These are phyloP conservation scores for Boletus edulis DNA, from an alignment of 768 basidiomycete species.

Conservation along the genomic window DNA sequence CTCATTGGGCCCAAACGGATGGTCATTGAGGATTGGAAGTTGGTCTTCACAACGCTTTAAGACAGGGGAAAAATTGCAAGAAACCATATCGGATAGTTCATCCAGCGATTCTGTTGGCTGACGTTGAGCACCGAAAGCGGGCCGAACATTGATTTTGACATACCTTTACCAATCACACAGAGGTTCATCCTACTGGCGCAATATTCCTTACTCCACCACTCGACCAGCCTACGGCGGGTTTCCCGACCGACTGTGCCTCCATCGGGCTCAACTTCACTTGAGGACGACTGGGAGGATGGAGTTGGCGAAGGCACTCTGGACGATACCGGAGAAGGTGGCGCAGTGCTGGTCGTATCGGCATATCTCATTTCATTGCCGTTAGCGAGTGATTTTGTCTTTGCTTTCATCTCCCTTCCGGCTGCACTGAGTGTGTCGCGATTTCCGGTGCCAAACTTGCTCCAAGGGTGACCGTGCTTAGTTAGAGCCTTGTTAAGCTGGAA, in stretches of 20 bases:
- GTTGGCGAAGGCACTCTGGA: conserved; percentile 59
- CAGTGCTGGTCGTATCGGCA: conserved; percentile 14
- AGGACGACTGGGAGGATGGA: conserved; percentile 51
- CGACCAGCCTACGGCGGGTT: conserved; percentile 70
- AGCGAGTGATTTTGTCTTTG: conserved; percentile 40
- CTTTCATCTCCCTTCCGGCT: conserved; percentile 56
- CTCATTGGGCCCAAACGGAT: conserved; percentile 72
- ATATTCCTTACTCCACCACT: conserved; percentile 85
- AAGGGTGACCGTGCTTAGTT: conserved; percentile 73
- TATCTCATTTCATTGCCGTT: conserved; percentile 26
- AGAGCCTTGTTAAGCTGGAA: conserved; percentile 93
- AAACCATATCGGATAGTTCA: conserved; percentile 60
- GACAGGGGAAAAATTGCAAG: conserved; percentile 69
- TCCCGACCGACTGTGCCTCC: conserved; percentile 79
- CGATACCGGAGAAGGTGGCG: conserved; percentile 43
- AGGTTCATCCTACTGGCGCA: conserved; percentile 81
- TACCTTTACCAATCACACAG: conserved; percentile 79
- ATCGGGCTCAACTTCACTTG: conserved; percentile 65
- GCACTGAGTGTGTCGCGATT: conserved; percentile 70
- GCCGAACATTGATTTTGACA: background rate
- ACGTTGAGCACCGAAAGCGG: background rate
- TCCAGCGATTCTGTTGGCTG: conserved; percentile 65
- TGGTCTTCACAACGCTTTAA: conserved; percentile 58
- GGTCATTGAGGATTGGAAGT: conserved; percentile 64
- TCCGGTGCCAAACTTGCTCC: conserved; percentile 91